Evolutionary conservation across 2,329 filamentous ascomycete genomes (phyloP).

Genomic region (Lasiodiplodia gonubiensis): DNA sequence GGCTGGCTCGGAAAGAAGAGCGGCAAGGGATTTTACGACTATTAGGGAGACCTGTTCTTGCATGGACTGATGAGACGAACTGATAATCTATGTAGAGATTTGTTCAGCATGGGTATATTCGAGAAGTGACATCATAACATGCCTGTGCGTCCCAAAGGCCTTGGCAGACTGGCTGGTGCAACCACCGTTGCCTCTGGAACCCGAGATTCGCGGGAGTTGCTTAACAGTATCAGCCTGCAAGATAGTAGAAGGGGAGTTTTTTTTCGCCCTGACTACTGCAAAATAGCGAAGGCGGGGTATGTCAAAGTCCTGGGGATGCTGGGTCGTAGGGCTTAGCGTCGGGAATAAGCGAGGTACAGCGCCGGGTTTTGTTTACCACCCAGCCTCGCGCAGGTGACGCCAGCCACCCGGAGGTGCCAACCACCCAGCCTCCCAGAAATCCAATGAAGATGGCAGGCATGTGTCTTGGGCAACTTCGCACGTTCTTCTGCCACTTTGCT

Average conservation of each 20-base stretch:
- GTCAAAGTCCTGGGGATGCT: constrained; percentile 17
- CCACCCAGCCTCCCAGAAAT: constrained; percentile 21
- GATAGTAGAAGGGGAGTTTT: not conserved
- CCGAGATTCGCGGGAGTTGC: not conserved
- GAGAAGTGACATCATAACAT: constrained; percentile 14
- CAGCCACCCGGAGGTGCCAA: constrained; percentile 22
- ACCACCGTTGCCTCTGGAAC: not conserved
- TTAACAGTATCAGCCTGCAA: not conserved
- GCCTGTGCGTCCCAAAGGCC: constrained; percentile 3
- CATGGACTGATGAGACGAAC: constrained; percentile 11
- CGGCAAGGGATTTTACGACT: constrained; percentile 94
- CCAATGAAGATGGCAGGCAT: constrained; percentile 12
- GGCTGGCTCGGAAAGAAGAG: constrained; percentile 98
- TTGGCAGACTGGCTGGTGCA: not conserved
- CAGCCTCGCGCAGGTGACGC: constrained; percentile 16
- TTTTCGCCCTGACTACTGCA: not conserved
- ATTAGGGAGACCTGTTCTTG: constrained; percentile 53
- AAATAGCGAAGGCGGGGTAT: not conserved
- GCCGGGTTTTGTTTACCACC: constrained; percentile 21
- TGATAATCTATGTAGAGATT: not conserved
- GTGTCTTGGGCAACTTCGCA: not conserved
- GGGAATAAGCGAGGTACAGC: constrained; percentile 22
- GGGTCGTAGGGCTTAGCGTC: constrained; percentile 27
- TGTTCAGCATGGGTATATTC: not conserved
- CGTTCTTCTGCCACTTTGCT: constrained; percentile 9